Evolutionary conservation across 176 grass and related monocot genomes (phyloP).

Genomic region (Oryza rufipogon): DNA sequence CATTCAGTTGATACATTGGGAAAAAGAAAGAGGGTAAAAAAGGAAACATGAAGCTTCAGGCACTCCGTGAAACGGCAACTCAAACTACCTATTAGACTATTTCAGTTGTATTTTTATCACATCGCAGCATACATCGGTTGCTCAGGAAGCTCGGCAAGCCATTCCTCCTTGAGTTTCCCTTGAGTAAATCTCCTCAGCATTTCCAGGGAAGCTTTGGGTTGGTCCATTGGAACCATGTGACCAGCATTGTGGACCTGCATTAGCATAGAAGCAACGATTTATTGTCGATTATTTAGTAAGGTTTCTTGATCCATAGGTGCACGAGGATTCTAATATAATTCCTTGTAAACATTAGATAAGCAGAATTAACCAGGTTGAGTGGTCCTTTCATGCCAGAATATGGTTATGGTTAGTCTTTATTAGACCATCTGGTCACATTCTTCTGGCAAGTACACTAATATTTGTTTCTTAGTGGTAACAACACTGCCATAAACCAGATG

Average conservation of each 20-base stretch:
- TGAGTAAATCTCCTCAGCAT: conserved; percentile 83
- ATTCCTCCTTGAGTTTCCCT: conserved; percentile 57
- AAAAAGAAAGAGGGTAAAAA: not conserved
- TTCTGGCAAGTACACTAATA: not conserved
- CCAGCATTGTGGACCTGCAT: conserved; percentile 86
- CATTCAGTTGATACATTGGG: not conserved
- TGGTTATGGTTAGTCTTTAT: not conserved
- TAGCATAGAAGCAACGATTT: conserved; percentile 7
- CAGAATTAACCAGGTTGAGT: not conserved
- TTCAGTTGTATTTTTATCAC: conserved; percentile 30
- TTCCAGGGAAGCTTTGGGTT: conserved; percentile 76
- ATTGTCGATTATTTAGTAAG: not conserved
- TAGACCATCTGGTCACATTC: conserved; percentile 8
- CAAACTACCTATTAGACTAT: conserved; percentile 4
- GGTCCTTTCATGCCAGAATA: not conserved
- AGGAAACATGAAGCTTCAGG: conserved; percentile 15
- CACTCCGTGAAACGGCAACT: not conserved
- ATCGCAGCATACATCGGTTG: conserved; percentile 26
- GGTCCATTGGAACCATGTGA: conserved; percentile 99
- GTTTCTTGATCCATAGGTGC: not conserved
- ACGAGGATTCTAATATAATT: not conserved
- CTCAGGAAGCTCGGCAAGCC: not conserved
- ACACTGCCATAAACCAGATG: not conserved
- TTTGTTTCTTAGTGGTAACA: not conserved
- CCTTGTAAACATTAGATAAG: conserved; percentile 12